Conservation (phyloP, 176 grass and related monocot species). For the Phragmites australis region DNA sequence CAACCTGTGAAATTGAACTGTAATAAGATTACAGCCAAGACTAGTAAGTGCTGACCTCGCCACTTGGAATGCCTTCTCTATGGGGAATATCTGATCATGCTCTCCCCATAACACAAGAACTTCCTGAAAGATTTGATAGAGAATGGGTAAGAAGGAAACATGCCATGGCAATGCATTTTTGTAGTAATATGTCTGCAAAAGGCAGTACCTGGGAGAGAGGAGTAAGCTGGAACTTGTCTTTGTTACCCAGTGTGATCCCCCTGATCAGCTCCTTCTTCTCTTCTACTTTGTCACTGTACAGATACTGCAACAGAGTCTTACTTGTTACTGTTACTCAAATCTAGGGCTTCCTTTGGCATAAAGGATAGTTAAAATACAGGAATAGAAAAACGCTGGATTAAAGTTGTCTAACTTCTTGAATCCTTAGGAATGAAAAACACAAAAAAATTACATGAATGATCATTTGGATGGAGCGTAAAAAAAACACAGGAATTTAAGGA, state of each 20-base stretch:
- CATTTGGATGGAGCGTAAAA: no score
- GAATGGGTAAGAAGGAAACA: neutral
- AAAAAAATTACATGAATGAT: no score
- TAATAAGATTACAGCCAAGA: neutral
- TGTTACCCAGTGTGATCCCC: conserved; percentile 56
- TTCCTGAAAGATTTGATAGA: conserved; percentile 36
- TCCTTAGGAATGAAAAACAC: no score
- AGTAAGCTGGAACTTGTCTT: conserved; percentile 77
- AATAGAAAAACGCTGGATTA: no score
- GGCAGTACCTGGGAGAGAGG: conserved; percentile 62
- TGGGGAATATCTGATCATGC: conserved; percentile 76
- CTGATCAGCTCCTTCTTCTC: conserved; percentile 75
- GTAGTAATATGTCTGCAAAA: neutral
- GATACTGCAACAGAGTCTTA: conserved; percentile 46
- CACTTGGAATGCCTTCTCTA: conserved; percentile 63
- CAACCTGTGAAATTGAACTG: neutral
- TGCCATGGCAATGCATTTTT: neutral
- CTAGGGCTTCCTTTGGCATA: no score
- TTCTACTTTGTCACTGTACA: conserved; percentile 62
- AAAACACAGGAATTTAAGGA: no score
- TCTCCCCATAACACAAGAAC: conserved; percentile 90
- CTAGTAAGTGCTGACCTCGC: conserved; percentile 42
- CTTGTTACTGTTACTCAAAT: conserved; percentile 2
- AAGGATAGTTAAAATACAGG: no score
- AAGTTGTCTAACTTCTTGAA: no score